Evolutionary conservation across 345 rosid genomes (phyloP), one percentile per base, ranked within the genome.

Genomic region (Citrus mangshanensis): DNA sequence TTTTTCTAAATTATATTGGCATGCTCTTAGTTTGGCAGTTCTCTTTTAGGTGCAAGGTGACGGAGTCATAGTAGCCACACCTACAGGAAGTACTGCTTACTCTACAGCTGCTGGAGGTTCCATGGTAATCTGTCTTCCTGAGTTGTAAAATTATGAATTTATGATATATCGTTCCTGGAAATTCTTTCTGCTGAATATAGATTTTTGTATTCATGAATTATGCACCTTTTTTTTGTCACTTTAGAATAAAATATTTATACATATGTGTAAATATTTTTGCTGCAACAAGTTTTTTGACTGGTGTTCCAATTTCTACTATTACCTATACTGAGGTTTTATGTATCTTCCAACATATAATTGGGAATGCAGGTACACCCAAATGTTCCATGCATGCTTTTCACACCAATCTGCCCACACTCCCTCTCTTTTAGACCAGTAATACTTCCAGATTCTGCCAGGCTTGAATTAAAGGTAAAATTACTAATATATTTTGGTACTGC

Each of bases 91-190:
- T 80, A 95, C 99, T 77, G 98, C 98, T 69, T 95, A 95, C 83
- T 95, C 98, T 85, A 93, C 98, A 62, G 95, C 99, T 77, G 99
- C 99, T 9, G 98, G 99, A 78, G 99, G 99, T 84, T 95, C 99
- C 83, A 93, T 95, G 99, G 99, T 95, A 86, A 83, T 85, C 66
- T 72, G 16, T 74, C 68, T 61, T 74, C 77, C 72, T 68, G 6
- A 27, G 42, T 32, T 19, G 7, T 56, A 1, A 10, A 25, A 24
- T 19, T 24, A 28, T 37, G 34, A 38, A 64, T 63, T 35, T 51
- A 34, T 27, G 76, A 61, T 59, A 24, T 42, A 35, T 66, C 40
- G 10, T 51, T 25, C 62, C 68, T 67, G 16, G 59, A 67, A 37
- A 56, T 24, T 61, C 35, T 54, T 55, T 59, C 61, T 63, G 38